These are phyloP conservation scores for Neurospora sp. DNA, from an alignment of 495 filamentous ascomycete species.

Conservation along the genomic window DNA sequence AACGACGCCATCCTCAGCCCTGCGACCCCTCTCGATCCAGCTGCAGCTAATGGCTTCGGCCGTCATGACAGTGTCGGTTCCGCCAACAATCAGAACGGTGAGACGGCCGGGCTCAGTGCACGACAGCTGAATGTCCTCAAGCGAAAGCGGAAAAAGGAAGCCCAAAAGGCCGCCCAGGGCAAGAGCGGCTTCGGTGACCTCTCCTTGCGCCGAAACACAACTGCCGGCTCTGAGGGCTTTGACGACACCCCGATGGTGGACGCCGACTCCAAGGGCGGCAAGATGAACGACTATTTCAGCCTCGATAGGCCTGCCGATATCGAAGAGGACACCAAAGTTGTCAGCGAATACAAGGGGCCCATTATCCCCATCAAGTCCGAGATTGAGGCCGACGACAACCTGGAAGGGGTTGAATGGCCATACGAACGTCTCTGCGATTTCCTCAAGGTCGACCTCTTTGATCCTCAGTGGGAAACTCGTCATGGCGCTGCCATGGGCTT, in stretches of 20 bases:
- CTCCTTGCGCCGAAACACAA: constrained; percentile 56
- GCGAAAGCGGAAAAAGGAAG: constrained; percentile 74
- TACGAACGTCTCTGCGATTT: constrained; percentile 90
- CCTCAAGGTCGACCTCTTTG: constrained; percentile 84
- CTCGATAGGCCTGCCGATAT: constrained; percentile 60
- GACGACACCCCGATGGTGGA: constrained; percentile 56
- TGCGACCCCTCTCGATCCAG: constrained; percentile 30
- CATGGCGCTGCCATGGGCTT: constrained; percentile 95
- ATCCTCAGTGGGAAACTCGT: constrained; percentile 90
- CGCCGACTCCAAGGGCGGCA: constrained; percentile 46
- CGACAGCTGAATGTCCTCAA: constrained; percentile 91
- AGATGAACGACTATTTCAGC: constrained; percentile 82
- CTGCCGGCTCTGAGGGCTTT: constrained; percentile 36
- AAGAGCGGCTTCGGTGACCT: constrained; percentile 78
- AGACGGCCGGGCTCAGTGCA: constrained; percentile 71
- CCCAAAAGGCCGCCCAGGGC: constrained; percentile 61
- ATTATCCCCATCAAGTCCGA: constrained; percentile 51
- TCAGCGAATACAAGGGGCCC: constrained; percentile 90
- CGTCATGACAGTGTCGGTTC: constrained; percentile 22
- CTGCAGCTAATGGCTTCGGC: constrained; percentile 31
- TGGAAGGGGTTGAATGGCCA: constrained; percentile 84
- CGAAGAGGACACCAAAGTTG: constrained; percentile 83
- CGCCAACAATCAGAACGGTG: constrained; percentile 31
- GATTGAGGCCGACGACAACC: constrained; percentile 55
- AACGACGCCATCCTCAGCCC: constrained; percentile 28